Evolutionary conservation across 2,329 filamentous ascomycete species (phyloP).

Genomic region (Cladophialophora bantiana): DNA sequence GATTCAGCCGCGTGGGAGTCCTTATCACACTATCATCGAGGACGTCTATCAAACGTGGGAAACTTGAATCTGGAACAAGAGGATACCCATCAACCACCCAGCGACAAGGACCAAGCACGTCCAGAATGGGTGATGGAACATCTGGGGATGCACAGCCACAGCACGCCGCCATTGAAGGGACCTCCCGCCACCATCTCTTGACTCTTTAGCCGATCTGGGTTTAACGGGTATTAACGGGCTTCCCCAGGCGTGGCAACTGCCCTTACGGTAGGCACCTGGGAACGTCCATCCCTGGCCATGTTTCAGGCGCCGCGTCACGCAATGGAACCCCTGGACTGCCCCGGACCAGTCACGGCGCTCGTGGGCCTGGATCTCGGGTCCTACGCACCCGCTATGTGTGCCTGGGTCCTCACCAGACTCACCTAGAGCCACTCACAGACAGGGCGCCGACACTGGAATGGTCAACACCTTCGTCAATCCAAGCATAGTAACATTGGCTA

Average conservation of each 20-base stretch:
- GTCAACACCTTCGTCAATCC: conserved; percentile 13
- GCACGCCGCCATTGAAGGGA: background rate
- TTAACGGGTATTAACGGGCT: background rate
- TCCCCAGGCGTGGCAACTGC: background rate
- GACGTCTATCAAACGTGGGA: background rate
- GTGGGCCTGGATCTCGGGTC: conserved; percentile 18
- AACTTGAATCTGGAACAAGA: background rate
- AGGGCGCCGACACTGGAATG: background rate
- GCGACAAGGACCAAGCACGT: background rate
- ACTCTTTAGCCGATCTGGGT: background rate
- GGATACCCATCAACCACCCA: background rate
- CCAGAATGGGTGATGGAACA: background rate
- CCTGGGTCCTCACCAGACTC: background rate
- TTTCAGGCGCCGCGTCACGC: conserved; percentile 36
- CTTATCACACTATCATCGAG: no score
- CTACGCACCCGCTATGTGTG: background rate
- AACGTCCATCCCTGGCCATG: conserved; percentile 10
- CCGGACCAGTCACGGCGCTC: conserved; percentile 11
- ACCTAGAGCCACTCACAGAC: background rate
- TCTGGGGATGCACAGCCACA: background rate
- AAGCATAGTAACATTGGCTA: conserved; percentile 24
- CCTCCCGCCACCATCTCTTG: background rate
- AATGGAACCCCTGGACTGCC: background rate
- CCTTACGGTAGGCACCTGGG: no score
- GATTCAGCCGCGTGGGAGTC: background rate